Evolutionary conservation across 2,329 filamentous ascomycete genomes (phyloP).

Genomic region (Cladosporium colombiae): DNA sequence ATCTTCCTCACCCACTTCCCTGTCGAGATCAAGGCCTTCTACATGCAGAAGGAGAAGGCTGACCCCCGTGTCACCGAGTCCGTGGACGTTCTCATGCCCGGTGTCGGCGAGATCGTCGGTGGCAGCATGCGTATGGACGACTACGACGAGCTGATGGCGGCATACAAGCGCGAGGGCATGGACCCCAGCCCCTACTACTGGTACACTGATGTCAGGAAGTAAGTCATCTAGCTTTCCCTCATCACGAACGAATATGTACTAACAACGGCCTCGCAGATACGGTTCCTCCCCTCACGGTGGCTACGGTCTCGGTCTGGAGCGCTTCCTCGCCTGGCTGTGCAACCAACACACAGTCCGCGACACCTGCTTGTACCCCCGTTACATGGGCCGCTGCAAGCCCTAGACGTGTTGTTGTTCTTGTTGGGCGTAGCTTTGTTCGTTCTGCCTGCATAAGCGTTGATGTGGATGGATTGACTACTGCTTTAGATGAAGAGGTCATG

Average conservation of each 20-base stretch:
- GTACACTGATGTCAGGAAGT: conserved; percentile 96
- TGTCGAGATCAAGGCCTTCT: conserved; percentile 96
- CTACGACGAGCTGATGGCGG: conserved; percentile 84
- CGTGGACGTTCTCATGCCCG: conserved; percentile 85
- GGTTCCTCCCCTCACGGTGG: conserved; percentile 90
- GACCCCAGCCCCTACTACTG: conserved; percentile 88
- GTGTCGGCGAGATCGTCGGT: conserved; percentile 95
- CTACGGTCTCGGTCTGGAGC: conserved; percentile 89
- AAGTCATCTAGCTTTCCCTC: background rate
- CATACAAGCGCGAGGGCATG: conserved; percentile 85
- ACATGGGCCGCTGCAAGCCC: conserved; percentile 79
- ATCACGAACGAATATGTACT: background rate
- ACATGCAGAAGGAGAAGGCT: conserved; percentile 86
- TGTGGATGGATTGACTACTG: background rate
- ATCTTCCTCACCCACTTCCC: conserved; percentile 98
- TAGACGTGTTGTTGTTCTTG: conserved; percentile 38
- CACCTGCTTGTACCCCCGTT: conserved; percentile 75
- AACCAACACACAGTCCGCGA: conserved; percentile 66
- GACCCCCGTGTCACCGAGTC: conserved; percentile 88
- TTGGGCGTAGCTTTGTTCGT: background rate
- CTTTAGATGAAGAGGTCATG: background rate
- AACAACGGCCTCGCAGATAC: conserved; percentile 58
- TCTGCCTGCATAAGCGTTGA: background rate
- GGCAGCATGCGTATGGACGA: conserved; percentile 95
- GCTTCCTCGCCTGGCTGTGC: conserved; percentile 70